Base-by-base conservation (phyloP, 805 yeast genomes). In the Middelhovenomyces tepae region DNA sequence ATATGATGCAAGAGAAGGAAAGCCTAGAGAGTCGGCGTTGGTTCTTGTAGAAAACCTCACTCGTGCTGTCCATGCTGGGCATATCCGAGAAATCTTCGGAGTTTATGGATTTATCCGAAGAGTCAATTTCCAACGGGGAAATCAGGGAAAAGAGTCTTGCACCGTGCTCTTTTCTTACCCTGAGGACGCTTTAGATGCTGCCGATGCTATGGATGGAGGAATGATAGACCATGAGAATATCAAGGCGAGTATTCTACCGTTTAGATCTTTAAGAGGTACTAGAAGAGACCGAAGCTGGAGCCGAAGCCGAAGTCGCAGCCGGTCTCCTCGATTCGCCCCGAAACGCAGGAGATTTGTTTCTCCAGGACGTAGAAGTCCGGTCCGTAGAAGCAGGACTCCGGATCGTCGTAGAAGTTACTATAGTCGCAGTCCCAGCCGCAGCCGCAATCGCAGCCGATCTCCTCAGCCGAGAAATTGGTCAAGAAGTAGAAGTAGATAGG, bases 221-320 rank as follows among this genome's bases (percentile, higher is more conserved):
- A 26, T 26, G 17, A 26, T 26, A 16, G 29, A 26, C n/a, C 8
- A 16, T 9, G 5, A 16, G 17, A 26, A 26, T 10, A 13, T 26
- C 17, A 16, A 18, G 10, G 29, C 17, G 19, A 26, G 17, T n/a
- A 21, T 21, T n/a, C 8, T n/a, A 21, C 23, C 23, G n/a, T 21
- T 21, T 21, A 9, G 27, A 7, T 5, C 14, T 11, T 23, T 23
- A 11, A 7, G n/a, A 23, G 27, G 6, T 11, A 13, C 5, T 23
- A 21, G 22, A n/a, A 31, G 16, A 16, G 8, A 15, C 8, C 21
- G 16, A 21, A 21, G 23, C 23, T 9, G 23, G n/a, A 21, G 23
- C n/a, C 23, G 23, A 21, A 21, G 23, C n/a, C n/a, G 9, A 9
- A 21, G 23, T 21, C 20, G 10, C 15, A 28, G 34, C 19, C 45